Evolutionary conservation across 192 early-diverging fungal species (phyloP), one percentile per base, ranked within the genome.

Genomic region (Coemansia sp.): DNA sequence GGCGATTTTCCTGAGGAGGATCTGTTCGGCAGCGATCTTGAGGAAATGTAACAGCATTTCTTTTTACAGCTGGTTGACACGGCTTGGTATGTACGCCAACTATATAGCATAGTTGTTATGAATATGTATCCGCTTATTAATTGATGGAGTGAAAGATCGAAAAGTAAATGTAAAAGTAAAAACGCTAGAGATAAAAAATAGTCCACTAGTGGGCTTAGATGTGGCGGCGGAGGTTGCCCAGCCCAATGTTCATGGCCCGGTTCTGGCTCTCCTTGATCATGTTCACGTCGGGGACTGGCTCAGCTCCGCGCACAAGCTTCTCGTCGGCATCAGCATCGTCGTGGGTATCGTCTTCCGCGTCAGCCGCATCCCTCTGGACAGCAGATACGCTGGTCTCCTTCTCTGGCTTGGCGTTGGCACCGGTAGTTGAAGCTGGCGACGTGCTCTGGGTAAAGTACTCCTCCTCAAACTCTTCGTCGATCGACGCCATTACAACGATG

Each of bases 1-100:
- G 97, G 97, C 36, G 96, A 99, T 62, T 98, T 89, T 67, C 95
- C 96, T 7, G 95, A 97, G 74, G 93, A 96, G 57, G 91, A 93
- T 58, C 76, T 90, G 38, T 89, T 93, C 57, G 92, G 88, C 15
- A 78, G 75, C 46, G 89, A 91, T 63, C 73, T 93, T 51, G 92
- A 94, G 61, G 85, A 84, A 57, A 88, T 84, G 75, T 84, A 72
- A 66, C 6, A 43, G 39, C 12, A 12, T 12, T 5, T 41, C 39
- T 41, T 41, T 7, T 41, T 41, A 11, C 12, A n/a, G n/a, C n/a
- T n/a, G n/a, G n/a, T n/a, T n/a, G n/a, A n/a, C 3, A 30, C 30
- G 3, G 3, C 30, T 30, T 30, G 30, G 30, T 3, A 30, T 2
- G 30, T 30, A 30, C 30, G 30, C 30, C 30, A 30, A 3, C 30